phyloP scores from a whole-genome alignment of 2,329 filamentous ascomycete genomes.

The Aspergillus fructus region DNA sequence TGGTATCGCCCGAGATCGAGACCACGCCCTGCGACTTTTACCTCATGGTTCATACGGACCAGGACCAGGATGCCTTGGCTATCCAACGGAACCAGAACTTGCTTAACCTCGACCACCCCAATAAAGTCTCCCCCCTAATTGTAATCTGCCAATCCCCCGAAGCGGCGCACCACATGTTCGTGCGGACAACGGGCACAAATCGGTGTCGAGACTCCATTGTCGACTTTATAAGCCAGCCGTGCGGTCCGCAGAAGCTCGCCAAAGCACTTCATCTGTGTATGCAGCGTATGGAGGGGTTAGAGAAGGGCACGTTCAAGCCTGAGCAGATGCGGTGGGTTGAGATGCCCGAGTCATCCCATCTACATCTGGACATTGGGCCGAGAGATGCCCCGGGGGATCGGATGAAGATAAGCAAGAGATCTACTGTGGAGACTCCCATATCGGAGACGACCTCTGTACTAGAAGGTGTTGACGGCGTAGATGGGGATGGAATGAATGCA shows the following conservation, averaged over 20 bases:
- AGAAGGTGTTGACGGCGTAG: too few relatives aligned
- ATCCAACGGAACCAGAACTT: neutral
- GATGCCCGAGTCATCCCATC: conserved; percentile 19
- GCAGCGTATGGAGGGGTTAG: conserved; percentile 15
- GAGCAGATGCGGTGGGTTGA: conserved; percentile 20
- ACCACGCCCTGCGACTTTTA: conserved; percentile 20
- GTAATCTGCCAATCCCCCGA: conserved; percentile 28
- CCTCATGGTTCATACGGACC: conserved; percentile 24
- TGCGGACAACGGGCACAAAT: neutral
- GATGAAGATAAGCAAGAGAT: conserved; percentile 25
- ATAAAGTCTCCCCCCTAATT: conserved; percentile 24
- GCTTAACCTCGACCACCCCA: neutral
- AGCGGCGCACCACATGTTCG: conserved; percentile 21
- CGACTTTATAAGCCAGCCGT: conserved; percentile 37
- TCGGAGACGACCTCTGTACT: too few relatives aligned
- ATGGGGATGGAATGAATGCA: too few relatives aligned
- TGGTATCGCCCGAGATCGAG: neutral
- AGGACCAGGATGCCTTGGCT: conserved; percentile 11
- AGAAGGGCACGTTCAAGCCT: neutral
- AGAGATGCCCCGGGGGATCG: conserved; percentile 18
- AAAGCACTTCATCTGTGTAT: conserved; percentile 8
- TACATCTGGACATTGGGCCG: conserved; percentile 19
- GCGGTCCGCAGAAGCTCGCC: conserved; percentile 35
- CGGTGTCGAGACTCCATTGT: conserved; percentile 14
- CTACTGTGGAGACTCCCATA: neutral